Conservation (phyloP, 257 asterid genomes). For the Gentiana straminea region DNA sequence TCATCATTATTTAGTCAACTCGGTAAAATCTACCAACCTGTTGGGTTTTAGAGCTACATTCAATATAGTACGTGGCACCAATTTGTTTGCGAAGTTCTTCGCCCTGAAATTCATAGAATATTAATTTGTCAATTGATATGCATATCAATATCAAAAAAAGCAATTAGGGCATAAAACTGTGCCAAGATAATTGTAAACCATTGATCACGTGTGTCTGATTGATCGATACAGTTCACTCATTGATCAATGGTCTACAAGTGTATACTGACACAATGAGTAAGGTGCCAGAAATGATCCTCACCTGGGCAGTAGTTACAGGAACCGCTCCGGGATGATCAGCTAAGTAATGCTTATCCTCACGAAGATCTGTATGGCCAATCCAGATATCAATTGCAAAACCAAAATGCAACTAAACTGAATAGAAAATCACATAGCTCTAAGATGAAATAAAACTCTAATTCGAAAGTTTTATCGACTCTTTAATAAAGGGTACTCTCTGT, state of each 20-base stretch:
- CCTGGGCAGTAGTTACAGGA: slow-evolving; percentile 83
- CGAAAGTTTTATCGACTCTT: no score
- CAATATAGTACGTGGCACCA: slow-evolving; percentile 79
- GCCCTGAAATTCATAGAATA: slow-evolving; percentile 40
- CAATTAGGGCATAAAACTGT: not conserved
- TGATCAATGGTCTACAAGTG: no score
- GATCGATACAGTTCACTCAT: no score
- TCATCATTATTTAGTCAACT: no score
- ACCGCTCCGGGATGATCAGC: slow-evolving; percentile 89
- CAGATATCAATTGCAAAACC: slow-evolving; percentile 4
- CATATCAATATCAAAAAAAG: not conserved
- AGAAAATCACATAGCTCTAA: not conserved
- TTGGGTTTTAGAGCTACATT: slow-evolving; percentile 96
- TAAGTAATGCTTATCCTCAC: slow-evolving; percentile 84
- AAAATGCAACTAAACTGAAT: not conserved
- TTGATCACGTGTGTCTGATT: no score
- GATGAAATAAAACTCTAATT: no score
- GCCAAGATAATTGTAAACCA: not conserved
- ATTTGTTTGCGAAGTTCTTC: slow-evolving; percentile 91
- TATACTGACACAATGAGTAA: no score
- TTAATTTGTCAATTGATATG: not conserved
- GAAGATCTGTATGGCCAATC: slow-evolving; percentile 49
- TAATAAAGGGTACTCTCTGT: no score
- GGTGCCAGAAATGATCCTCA: slow-evolving; percentile 14
- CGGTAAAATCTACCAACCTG: slow-evolving; percentile 37